phyloP scores from a whole-genome alignment of 176 grass and related monocot genomes.

The Urochloa ruziziensis region DNA sequence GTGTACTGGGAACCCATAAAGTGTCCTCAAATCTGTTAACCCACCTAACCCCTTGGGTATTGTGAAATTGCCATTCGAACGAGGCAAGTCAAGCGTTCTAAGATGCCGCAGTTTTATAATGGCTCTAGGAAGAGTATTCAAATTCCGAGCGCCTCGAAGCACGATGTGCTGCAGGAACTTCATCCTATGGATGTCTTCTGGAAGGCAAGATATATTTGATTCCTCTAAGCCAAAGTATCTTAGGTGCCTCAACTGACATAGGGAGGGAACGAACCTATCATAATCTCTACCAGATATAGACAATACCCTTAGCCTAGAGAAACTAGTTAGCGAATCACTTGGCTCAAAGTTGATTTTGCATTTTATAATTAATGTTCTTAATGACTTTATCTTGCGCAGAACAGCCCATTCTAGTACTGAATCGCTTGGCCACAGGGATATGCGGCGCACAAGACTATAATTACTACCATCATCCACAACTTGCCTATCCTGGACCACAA shows the following conservation, averaged over 20 bases:
- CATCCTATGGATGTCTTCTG: neutral
- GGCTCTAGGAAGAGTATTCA: no score
- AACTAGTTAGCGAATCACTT: neutral
- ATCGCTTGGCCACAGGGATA: neutral
- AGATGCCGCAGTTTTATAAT: no score
- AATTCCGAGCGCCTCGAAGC: no score
- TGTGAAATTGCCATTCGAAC: no score
- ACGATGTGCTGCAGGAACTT: neutral
- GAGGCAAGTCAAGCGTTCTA: no score
- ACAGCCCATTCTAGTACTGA: neutral
- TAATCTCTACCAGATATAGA: neutral
- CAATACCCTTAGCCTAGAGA: neutral
- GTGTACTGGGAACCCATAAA: no score
- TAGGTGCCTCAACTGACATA: constrained; percentile 12
- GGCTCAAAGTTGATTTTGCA: neutral
- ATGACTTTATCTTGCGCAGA: neutral
- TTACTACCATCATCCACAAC: no score
- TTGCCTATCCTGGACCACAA: neutral
- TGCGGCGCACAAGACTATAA: neutral
- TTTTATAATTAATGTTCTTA: constrained; percentile 27
- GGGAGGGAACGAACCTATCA: neutral
- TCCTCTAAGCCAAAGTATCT: neutral
- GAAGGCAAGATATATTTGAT: constrained; percentile 10
- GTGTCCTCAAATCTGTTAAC: no score
- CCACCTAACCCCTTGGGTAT: no score